Percentiles rank a stretch among this genome's conserved stretches.
Evolutionary conservation across 768 basidiomycete species (phyloP).

Genomic region (Leccinellum albellum): DNA sequence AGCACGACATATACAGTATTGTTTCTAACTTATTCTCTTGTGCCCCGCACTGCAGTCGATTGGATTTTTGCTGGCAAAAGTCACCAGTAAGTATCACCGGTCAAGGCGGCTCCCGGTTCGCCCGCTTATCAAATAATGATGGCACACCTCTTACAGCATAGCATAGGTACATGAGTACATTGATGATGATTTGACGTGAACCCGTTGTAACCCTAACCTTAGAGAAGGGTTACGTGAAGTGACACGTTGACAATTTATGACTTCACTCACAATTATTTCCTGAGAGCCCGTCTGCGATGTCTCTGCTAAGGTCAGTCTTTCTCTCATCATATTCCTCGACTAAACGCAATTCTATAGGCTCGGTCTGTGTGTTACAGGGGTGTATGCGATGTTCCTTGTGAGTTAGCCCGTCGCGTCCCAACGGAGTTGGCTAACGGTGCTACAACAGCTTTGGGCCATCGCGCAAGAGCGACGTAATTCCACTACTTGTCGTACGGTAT

Average conservation of each 20-base stretch:
- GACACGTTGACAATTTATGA: slow-evolving; percentile 23
- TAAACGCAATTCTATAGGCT: slow-evolving; percentile 42
- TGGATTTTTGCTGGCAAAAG: too few species aligned
- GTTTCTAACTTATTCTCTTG: too few species aligned
- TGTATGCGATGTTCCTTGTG: slow-evolving; percentile 91
- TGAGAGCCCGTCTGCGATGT: slow-evolving; percentile 13
- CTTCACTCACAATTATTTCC: not conserved
- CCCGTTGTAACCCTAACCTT: slow-evolving; percentile 19
- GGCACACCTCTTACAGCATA: too few species aligned
- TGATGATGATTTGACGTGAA: too few species aligned
- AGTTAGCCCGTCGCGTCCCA: slow-evolving; percentile 25
- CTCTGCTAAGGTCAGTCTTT: slow-evolving; percentile 23
- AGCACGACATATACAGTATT: too few species aligned
- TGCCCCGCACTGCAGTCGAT: too few species aligned
- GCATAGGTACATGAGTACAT: too few species aligned
- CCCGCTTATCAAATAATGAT: too few species aligned
- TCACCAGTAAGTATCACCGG: too few species aligned
- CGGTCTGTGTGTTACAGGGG: slow-evolving; percentile 74
- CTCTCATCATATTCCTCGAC: not conserved
- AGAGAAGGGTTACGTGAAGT: slow-evolving; percentile 17
- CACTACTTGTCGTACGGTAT: not conserved
- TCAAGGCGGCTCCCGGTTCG: too few species aligned
- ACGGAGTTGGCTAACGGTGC: slow-evolving; percentile 1
- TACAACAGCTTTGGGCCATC: slow-evolving; percentile 75
- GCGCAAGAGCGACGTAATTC: slow-evolving; percentile 87